Evolutionary conservation across 2,329 filamentous ascomycete genomes (phyloP), one percentile per base, ranked within the genome.

Genomic region (Clonostachys sp.): DNA sequence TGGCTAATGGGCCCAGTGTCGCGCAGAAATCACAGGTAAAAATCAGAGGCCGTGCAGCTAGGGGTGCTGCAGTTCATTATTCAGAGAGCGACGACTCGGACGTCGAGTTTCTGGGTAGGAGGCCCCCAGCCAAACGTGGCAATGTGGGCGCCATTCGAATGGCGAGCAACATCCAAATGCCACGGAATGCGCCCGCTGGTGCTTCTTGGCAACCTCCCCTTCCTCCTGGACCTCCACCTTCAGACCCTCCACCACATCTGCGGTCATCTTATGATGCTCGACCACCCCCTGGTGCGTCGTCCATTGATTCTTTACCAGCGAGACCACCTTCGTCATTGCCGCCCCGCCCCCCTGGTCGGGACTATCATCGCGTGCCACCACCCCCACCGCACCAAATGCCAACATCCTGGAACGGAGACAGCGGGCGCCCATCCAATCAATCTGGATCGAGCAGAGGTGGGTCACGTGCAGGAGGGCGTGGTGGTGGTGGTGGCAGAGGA

Each of bases 31-130:
- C 59, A 16, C 61, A 62, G 36, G 55, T 65, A 36, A 67, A 55
- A 53, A 62, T 66, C 45, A 58, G 62, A 34, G 61, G 67, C 34
- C 61, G 61, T 48, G 61, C 63, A 20, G 51, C 61, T 12, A 60
- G 61, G 20, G 64, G 64, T 12, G 66, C 70, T 50, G 62, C 65
- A 18, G 55, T 75, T 47, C 63, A 71, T 53, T 73, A 72, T 49
- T 72, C 70, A n/a, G 72, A 75, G 55, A 70, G 65, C 36, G 72
- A 71, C 41, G 71, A 73, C 45, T 73, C 73, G 8, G 72, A 74
- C 17, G 59, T 65, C 17, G 68, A 72, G 39, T 74, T 75, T 48
- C 61, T 73, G 34, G 64, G 66, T 12, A 59, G 61, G 38, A 63
- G 58, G 34, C 49, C 55, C 34, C 60, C 66, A 12, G 60, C 63